phyloP scores from a whole-genome alignment of 2,329 filamentous ascomycete genomes.

The Aspergillus quadricinctus region DNA sequence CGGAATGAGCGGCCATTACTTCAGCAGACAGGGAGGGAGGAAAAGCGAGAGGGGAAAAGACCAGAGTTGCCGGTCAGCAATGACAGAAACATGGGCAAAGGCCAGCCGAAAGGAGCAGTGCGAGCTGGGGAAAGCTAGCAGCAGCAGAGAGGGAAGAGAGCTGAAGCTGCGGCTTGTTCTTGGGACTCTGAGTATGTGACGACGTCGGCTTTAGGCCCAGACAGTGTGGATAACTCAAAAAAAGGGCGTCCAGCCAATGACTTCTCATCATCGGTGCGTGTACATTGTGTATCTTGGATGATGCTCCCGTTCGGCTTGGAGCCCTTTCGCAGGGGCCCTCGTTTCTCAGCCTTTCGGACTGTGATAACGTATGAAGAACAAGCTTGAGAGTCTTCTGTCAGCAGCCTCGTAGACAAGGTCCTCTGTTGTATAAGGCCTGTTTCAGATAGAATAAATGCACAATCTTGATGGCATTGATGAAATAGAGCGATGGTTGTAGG shows the following conservation, averaged over 20 bases:
- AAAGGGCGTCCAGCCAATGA: not conserved
- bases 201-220: not conserved
- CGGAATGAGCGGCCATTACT: conserved; percentile 49
- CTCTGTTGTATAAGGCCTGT: not conserved
- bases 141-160: not conserved
- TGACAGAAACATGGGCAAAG: conserved; percentile 6
- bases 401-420: not conserved
- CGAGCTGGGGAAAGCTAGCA: conserved; percentile 9
- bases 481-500: not conserved
- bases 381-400: not conserved
- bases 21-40: conserved; percentile 47
- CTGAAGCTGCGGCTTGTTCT: not conserved
- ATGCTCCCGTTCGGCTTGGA: not conserved
- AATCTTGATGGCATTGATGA: not conserved
- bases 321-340: not conserved
- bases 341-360: not conserved
- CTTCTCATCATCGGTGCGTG: not conserved
- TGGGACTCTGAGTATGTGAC: not conserved
- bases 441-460: not conserved
- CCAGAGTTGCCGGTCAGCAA: conserved; percentile 9
- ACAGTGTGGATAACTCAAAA: not conserved
- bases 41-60: conserved; percentile 5
- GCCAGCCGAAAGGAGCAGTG: not conserved
- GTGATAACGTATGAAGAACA: not conserved
- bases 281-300: not conserved